Conservation (phyloP, 129 eudicot genomes). For the Rutidosis leptorrhynchoides region DNA sequence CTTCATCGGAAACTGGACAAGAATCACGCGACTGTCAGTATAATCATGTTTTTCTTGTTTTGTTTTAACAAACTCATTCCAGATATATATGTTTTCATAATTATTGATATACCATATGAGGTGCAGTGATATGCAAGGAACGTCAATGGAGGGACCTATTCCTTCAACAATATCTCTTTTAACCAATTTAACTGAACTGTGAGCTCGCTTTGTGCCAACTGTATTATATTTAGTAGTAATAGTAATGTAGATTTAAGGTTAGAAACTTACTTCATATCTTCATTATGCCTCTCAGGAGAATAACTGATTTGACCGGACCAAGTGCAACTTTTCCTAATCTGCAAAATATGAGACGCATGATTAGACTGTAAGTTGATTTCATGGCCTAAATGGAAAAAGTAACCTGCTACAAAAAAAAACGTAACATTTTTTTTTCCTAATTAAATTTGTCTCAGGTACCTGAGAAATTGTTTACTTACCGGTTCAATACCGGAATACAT, state of each 20-base stretch:
- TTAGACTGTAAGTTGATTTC: conserved; percentile 44
- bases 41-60: conserved; percentile 7
- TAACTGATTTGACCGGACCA: conserved; percentile 60
- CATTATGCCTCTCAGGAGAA: conserved; percentile 62
- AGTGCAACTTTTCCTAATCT: conserved; percentile 50
- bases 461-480: conserved; percentile 68
- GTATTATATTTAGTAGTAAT: background rate
- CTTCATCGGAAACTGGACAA: conserved; percentile 84
- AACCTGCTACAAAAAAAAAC: background rate
- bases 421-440: conserved; percentile 12
- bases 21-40: conserved; percentile 56
- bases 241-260: conserved; percentile 1
- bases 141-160: conserved; percentile 79
- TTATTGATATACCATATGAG: conserved; percentile 12
- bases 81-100: conserved; percentile 7
- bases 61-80: background rate
- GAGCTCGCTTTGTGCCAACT: conserved; percentile 35
- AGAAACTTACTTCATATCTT: conserved; percentile 17
- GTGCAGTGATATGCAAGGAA: conserved; percentile 75
- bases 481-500: conserved; percentile 66
- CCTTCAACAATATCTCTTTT: conserved; percentile 60
- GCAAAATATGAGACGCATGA: conserved; percentile 34
- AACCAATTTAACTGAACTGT: conserved; percentile 53
- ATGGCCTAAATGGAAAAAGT: background rate
- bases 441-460: conserved; percentile 44